Evolutionary conservation across 768 basidiomycete species (phyloP).

Genomic region (Mycena kentingensis): DNA sequence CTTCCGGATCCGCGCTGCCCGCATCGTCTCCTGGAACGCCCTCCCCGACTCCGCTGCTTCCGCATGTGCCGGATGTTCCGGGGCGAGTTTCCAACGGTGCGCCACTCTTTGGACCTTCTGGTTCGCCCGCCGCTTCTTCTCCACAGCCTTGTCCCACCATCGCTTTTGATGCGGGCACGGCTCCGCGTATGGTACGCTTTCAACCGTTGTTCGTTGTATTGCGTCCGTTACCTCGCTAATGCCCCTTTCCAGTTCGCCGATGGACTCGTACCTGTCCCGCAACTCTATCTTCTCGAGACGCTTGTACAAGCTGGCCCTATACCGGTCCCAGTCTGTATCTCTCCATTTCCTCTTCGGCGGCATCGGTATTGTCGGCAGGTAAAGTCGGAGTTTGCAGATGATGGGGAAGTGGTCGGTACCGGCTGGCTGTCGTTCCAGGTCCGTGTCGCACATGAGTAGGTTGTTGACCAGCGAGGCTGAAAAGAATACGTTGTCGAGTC

Average conservation of each 20-base stretch:
- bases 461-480: slow-evolving; percentile 16
- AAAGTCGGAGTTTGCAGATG: slow-evolving; percentile 28
- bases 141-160: slow-evolving; percentile 39
- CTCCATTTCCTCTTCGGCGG: slow-evolving; percentile 28
- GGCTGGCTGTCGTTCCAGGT: slow-evolving; percentile 13
- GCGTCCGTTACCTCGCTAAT: slow-evolving; percentile 13
- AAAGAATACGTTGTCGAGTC: slow-evolving; percentile 48
- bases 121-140: slow-evolving; percentile 11
- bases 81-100: background rate
- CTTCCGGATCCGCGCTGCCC: slow-evolving; percentile 25
- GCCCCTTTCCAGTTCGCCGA: slow-evolving; percentile 1
- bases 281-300: background rate
- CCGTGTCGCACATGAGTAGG: slow-evolving; percentile 31
- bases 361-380: background rate
- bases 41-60: slow-evolving; percentile 15
- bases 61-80: slow-evolving; percentile 26
- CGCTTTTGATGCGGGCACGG: slow-evolving; percentile 27
- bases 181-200: slow-evolving; percentile 21
- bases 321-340: slow-evolving; percentile 32
- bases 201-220: slow-evolving; percentile 22
- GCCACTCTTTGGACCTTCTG: slow-evolving; percentile 20
- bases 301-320: slow-evolving; percentile 22
- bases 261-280: background rate
- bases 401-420: slow-evolving; percentile 46
- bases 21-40: slow-evolving; percentile 14